Conservation (phyloP, 2,329 filamentous ascomycete genomes). For the Lasiodiplodia theobromae region DNA sequence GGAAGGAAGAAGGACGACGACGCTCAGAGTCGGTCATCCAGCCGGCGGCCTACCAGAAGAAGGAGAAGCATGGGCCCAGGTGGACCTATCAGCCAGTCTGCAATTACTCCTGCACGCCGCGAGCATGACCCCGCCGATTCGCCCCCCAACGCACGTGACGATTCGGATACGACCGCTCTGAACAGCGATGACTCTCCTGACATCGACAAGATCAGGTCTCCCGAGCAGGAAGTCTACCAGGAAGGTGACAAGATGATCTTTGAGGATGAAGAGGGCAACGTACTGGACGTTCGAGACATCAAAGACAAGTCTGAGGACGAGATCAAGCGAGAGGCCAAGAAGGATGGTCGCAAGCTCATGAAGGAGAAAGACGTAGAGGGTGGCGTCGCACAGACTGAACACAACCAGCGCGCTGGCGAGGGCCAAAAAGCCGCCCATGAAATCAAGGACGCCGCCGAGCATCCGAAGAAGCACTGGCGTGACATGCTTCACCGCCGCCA, state of each 20-base stretch:
- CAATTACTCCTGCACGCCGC: constrained; percentile 71
- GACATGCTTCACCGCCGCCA: constrained; percentile 47
- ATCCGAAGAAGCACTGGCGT: constrained; percentile 49
- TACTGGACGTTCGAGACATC: constrained; percentile 65
- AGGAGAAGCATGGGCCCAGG: constrained; percentile 76
- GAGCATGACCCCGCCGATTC: constrained; percentile 37
- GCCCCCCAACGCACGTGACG: constrained; percentile 48
- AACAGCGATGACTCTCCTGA: constrained; percentile 51
- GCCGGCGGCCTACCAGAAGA: constrained; percentile 61
- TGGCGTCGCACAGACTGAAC: constrained; percentile 55
- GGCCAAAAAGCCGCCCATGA: constrained; percentile 51
- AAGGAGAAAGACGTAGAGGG: constrained; percentile 55
- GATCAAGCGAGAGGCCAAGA: constrained; percentile 65
- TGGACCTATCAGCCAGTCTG: constrained; percentile 87
- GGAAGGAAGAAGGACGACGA: constrained; percentile 82
- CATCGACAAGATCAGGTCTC: constrained; percentile 42
- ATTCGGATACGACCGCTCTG: constrained; percentile 54
- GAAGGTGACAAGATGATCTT: constrained; percentile 82
- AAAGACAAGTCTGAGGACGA: constrained; percentile 59
- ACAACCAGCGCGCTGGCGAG: constrained; percentile 47
- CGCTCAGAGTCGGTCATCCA: constrained; percentile 63
- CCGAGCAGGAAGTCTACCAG: constrained; percentile 73
- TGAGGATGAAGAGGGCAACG: constrained; percentile 87
- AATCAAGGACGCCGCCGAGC: constrained; percentile 40
- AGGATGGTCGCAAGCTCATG: constrained; percentile 61